Evolutionary conservation across 1,139 yeast genomes (phyloP).

Genomic region (Lodderomyces pseudojiufengensis): DNA sequence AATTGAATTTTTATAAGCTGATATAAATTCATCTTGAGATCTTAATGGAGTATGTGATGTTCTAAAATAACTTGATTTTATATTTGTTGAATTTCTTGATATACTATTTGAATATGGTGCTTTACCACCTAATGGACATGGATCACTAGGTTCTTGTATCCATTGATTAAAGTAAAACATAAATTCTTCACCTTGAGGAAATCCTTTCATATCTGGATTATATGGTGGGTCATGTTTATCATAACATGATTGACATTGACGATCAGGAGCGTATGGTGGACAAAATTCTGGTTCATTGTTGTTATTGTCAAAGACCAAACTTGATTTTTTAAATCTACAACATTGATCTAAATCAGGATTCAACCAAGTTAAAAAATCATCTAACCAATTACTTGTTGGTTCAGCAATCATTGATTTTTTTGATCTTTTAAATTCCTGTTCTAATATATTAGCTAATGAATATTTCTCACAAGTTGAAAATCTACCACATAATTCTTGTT

Average conservation of each 20-base stretch:
- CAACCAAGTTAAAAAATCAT: slow-evolving; percentile 82
- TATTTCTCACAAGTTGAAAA: slow-evolving; percentile 78
- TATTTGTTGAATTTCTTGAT: slow-evolving; percentile 28
- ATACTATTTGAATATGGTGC: slow-evolving; percentile 81
- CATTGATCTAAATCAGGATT: slow-evolving; percentile 86
- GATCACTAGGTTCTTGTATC: slow-evolving; percentile 83
- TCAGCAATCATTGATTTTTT: slow-evolving; percentile 64
- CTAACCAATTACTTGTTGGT: slow-evolving; percentile 90
- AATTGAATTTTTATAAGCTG: slow-evolving; percentile 72
- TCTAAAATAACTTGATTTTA: slow-evolving; percentile 66
- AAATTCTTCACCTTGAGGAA: slow-evolving; percentile 69
- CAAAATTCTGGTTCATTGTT: slow-evolving; percentile 46
- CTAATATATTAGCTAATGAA: slow-evolving; percentile 79
- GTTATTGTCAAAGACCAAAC: slow-evolving; percentile 10
- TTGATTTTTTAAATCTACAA: slow-evolving; percentile 59
- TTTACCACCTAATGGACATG: slow-evolving; percentile 93
- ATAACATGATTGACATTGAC: slow-evolving; percentile 73
- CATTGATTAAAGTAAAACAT: slow-evolving; percentile 72
- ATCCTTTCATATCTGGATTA: slow-evolving; percentile 73
- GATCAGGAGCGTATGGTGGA: slow-evolving; percentile 61
- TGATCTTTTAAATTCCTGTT: slow-evolving; percentile 75
- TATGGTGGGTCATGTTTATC: slow-evolving; percentile 55
- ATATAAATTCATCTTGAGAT: slow-evolving; percentile 80
- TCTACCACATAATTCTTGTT: slow-evolving; percentile 79
- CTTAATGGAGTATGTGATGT: slow-evolving; percentile 78